Evolutionary conservation across 345 rosid genomes (phyloP).

Genomic region (Hypericum perforatum): DNA sequence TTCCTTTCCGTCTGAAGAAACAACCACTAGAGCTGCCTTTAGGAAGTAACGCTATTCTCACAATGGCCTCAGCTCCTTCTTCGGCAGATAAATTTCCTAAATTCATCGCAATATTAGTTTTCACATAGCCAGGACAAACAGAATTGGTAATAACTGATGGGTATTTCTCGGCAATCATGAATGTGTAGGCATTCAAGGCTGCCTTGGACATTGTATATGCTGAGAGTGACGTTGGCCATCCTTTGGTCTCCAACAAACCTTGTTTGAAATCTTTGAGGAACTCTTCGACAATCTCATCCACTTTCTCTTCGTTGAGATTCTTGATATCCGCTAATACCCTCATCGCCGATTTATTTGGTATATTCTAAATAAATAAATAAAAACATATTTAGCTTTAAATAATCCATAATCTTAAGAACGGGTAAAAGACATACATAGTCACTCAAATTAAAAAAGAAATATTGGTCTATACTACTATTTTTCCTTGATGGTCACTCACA

Average conservation of each 20-base stretch:
- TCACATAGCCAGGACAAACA: conserved; percentile 26
- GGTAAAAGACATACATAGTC: no score
- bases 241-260: conserved; percentile 14
- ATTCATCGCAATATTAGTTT: conserved; percentile 14
- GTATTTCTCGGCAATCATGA: conserved; percentile 15
- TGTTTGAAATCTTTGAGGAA: conserved; percentile 21
- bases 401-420: no score
- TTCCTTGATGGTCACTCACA: no score
- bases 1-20: conserved; percentile 12
- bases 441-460: no score
- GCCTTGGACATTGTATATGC: conserved; percentile 25
- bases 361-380: no score
- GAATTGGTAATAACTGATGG: conserved; percentile 15
- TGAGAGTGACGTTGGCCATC: conserved; percentile 15
- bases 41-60: conserved; percentile 13
- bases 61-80: conserved; percentile 16
- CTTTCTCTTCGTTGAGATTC: conserved; percentile 22
- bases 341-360: conserved; percentile 21
- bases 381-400: no score
- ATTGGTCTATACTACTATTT: no score
- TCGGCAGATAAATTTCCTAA: conserved; percentile 3
- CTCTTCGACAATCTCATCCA: conserved; percentile 20
- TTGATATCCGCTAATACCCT: conserved; percentile 11
- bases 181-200: conserved; percentile 23
- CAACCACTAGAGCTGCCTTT: conserved; percentile 12